These are phyloP conservation scores for Hypoxylon sp. DNA, from an alignment of 2,329 filamentous ascomycete species.

Conservation along the genomic window DNA sequence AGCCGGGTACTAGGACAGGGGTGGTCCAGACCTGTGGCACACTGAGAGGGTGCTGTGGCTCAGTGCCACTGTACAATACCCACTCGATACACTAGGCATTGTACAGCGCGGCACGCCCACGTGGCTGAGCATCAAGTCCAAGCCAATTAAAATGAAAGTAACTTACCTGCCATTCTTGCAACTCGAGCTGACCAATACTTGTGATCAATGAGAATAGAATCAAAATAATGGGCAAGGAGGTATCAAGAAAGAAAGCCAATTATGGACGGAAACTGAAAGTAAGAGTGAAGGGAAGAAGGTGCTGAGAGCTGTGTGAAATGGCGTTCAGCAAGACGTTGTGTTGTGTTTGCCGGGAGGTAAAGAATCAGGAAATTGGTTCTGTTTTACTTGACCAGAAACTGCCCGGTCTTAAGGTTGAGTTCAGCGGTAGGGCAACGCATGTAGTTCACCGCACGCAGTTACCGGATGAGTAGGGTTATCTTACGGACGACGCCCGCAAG, in stretches of 20 bases:
- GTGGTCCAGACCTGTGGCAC: conserved; percentile 17
- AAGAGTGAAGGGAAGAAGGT: background rate
- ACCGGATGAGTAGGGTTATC: too few species aligned
- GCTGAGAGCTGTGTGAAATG: background rate
- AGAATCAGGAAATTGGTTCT: background rate
- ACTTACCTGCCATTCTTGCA: background rate
- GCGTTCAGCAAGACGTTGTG: background rate
- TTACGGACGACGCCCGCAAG: background rate
- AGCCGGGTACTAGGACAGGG: conserved; percentile 16
- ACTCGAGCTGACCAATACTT: background rate
- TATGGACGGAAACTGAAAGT: background rate
- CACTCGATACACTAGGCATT: background rate
- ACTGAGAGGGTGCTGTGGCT: conserved; percentile 14
- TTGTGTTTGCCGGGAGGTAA: background rate
- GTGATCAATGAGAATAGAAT: background rate
- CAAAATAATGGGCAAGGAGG: background rate
- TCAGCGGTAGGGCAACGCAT: too few species aligned
- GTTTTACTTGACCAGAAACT: too few species aligned
- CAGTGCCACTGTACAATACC: background rate
- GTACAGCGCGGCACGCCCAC: background rate
- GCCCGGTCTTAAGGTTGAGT: too few species aligned
- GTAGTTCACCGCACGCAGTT: background rate
- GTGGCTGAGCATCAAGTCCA: background rate
- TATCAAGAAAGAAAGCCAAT: background rate
- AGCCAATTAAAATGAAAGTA: background rate